Evolutionary conservation across 1,284 basidiomycete species (phyloP), one percentile per base, ranked within the genome.

Genomic region (Coniophora puteana): DNA sequence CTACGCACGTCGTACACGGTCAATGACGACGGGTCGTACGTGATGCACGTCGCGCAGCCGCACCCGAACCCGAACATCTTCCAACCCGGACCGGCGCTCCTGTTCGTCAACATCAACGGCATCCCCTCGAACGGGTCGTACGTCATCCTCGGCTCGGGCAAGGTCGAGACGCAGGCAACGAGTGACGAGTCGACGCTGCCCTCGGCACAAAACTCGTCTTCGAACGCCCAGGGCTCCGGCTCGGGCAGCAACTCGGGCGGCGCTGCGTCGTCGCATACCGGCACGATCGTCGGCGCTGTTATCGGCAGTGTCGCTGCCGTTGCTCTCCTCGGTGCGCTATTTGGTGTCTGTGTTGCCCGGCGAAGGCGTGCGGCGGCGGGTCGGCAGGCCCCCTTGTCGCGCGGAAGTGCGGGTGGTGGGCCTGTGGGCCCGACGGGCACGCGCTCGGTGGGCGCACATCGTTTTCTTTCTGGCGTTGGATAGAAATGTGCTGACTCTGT

Each of bases 21-120:
- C 46, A 70, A 75, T 51, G 62, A 61, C 22, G 73, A 82, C 49
- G 78, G 78, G 6, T 67, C 82, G 13, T 63, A 72, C 48, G 69
- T 67, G 1, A 67, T 89, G 41, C 82, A 85, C 62, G 80, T 83
- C 25, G 69, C 79, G 4, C 85, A 85, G 61, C 66, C 76, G 10
- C 83, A 82, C 11, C 81, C 84, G 1, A 88, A 85, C 59, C 63
- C 88, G 4, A 79, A 80, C 48, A 59, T 90, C 40, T 69, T 89
- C 66, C 76, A 75, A 25, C 88, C 88, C 8, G 89, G 88, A 3
- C 86, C 87, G 4, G 83, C 76, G 1, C 63, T 89, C 47, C 47
- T 88, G 36, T 89, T 81, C 58, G 78, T 89, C 47, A 77, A 77
- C 31, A 70, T 88, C 44, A 71, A 80, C 46, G 87, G 86, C 35